These are phyloP conservation scores for Pseudisothecium myosuroides DNA, from an alignment of 225 moss, liverwort and hornwort genomes.

Conservation along the genomic window DNA sequence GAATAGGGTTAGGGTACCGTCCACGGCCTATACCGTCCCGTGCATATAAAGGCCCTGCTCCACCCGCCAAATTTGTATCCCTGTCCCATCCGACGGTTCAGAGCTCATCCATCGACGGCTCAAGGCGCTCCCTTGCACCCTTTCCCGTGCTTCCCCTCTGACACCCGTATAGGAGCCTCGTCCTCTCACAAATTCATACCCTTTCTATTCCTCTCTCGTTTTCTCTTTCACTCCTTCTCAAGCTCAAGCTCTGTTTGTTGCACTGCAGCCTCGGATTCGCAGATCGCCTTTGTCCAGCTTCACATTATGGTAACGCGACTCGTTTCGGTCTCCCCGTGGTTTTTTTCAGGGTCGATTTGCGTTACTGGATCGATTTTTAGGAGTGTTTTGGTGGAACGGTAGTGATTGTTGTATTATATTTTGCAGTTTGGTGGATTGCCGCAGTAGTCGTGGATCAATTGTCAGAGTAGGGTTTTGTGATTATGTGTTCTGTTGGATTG, in stretches of 20 bases:
- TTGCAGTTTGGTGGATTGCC: not conserved
- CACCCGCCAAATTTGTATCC: not conserved
- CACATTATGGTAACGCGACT: not conserved
- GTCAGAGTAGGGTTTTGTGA: not conserved
- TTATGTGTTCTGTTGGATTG: not conserved
- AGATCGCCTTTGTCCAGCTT: not conserved
- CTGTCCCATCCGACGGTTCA: not conserved
- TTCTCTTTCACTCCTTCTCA: no score
- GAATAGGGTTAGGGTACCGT: not conserved
- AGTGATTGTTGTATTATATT: not conserved
- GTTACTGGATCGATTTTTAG: no score
- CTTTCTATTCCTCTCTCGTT: not conserved
- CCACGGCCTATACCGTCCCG: not conserved
- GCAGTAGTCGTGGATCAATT: not conserved
- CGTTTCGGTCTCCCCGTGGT: not conserved
- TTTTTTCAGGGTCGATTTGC: not conserved
- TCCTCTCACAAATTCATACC: not conserved
- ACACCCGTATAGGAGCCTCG: not conserved
- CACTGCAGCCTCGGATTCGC: not conserved
- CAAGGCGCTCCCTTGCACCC: not conserved
- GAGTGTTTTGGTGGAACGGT: not conserved
- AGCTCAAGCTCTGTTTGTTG: not conserved
- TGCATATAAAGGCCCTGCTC: not conserved
- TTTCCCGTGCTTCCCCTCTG: not conserved
- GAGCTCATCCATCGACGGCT: not conserved